Conservation (phyloP, 2,329 filamentous ascomycete species). For the Aspergillus amoenus region DNA sequence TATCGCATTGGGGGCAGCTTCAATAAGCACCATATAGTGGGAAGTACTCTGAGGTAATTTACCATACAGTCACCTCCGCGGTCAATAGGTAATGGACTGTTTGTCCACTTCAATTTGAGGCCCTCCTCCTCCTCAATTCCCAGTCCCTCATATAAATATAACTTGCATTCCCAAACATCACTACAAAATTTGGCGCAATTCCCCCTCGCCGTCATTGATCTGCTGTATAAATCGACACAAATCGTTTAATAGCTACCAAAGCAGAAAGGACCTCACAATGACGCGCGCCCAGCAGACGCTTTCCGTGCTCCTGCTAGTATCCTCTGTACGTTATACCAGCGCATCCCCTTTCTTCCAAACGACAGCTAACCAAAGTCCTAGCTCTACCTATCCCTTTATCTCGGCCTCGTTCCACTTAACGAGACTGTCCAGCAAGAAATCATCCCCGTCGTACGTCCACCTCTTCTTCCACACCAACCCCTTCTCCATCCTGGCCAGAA, state of each 20-base stretch:
- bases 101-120: neutral
- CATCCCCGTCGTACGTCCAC: constrained; percentile 75
- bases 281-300: constrained; percentile 92
- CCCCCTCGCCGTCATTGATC: neutral
- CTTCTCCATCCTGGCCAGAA: neutral
- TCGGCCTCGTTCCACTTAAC: constrained; percentile 80
- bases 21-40: neutral
- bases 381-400: constrained; percentile 86
- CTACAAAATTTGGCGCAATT: neutral
- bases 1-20: neutral
- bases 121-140: neutral
- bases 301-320: constrained; percentile 80
- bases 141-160: constrained; percentile 5
- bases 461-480: neutral
- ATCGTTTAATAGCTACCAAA: neutral
- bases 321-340: constrained; percentile 65
- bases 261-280: constrained; percentile 58
- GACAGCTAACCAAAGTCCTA: constrained; percentile 39
- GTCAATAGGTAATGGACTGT: neutral
- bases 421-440: constrained; percentile 76
- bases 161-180: neutral
- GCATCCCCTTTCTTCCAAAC: neutral
- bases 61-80: constrained; percentile 2
- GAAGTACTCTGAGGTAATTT: neutral
- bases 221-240: neutral